Evolutionary conservation across 2,329 filamentous ascomycete genomes (phyloP).

Genomic region (Aplosporella prunicola): DNA sequence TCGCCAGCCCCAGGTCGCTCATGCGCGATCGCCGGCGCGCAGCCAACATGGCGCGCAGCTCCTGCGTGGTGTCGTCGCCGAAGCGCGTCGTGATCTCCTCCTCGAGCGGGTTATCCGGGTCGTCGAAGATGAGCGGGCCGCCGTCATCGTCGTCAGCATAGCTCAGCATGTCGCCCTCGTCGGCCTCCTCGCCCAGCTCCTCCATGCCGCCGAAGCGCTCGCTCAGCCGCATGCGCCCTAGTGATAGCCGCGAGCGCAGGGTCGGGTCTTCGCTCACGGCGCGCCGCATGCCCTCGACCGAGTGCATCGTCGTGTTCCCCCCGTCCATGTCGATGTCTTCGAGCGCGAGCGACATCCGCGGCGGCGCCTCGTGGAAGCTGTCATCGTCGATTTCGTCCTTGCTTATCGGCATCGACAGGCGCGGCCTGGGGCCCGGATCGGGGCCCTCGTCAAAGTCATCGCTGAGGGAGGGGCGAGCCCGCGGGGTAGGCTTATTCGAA

Average conservation of each 20-base stretch:
- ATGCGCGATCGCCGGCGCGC: slow-evolving; percentile 10
- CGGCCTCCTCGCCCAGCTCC: slow-evolving; percentile 25
- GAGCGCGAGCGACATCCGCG: slow-evolving; percentile 27
- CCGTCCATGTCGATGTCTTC: slow-evolving; percentile 25
- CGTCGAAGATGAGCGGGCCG: slow-evolving; percentile 28
- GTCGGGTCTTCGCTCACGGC: slow-evolving; percentile 29
- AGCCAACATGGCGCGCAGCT: slow-evolving; percentile 11
- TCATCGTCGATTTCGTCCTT: slow-evolving; percentile 35
- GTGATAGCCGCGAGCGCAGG: slow-evolving; percentile 35
- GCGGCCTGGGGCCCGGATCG: slow-evolving; percentile 30
- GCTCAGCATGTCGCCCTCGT: slow-evolving; percentile 25
- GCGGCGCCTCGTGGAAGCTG: slow-evolving; percentile 30
- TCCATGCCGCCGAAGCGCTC: slow-evolving; percentile 43
- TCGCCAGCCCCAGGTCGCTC: slow-evolving; percentile 6
- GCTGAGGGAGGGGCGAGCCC: too few species aligned
- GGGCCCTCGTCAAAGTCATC: slow-evolving; percentile 43
- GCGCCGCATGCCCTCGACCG: slow-evolving; percentile 37
- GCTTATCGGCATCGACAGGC: slow-evolving; percentile 33
- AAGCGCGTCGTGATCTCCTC: slow-evolving; percentile 29
- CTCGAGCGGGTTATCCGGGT: slow-evolving; percentile 19
- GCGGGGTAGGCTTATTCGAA: too few species aligned
- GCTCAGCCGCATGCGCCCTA: slow-evolving; percentile 35
- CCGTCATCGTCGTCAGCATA: slow-evolving; percentile 27
- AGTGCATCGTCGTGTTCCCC: slow-evolving; percentile 40
- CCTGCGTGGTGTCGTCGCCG: slow-evolving; percentile 13